Base-by-base conservation (phyloP, 371 early-diverging fungal genomes). In the Mortierella sp. region DNA sequence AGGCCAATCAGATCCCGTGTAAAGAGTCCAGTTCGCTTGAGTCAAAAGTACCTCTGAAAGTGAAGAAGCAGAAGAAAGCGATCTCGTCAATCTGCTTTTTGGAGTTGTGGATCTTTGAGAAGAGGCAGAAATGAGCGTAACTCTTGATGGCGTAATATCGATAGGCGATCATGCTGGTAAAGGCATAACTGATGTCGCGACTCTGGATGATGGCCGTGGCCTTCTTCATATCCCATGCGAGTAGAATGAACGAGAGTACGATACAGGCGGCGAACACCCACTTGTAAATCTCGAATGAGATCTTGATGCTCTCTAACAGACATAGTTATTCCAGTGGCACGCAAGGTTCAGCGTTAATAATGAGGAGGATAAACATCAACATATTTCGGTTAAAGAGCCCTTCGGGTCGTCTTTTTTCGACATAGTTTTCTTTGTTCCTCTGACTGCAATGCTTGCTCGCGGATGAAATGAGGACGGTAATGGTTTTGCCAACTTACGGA, bases 61-160 rank as follows among this genome's bases (percentile, higher is more conserved):
- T 91, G 88, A 96, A 97, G 89, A 96, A 97, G 12, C 96, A 95
- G 88, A 93, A 97, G 86, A 96, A 96, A 10, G 97, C 96, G 27
- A 95, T 54, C 3, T 89, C 84, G 82, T 97, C 98, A 16, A 89
- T 90, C 32, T 85, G 78, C 83, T 90, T 94, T 54, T 93, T 90
- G 0, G 94, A 92, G 56, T 90, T 88, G 58, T 95, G 91, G 74
- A 97, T 95, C 70, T 92, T 91, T 46, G 88, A 83, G 79, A 97
- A 96, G 55, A 97, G 92, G 89, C 98, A 97, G 82, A 93, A 97
- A 85, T 96, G 93, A 18, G 92, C 80, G 82, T 95, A 97, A 60
- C 89, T 89, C 68, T 87, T 85, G 63, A 93, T 78, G 68, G 90
- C 91, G 71, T 93, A 92, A 79, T 90, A 93, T 49, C 95, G 90